Conservation (phyloP, 306 rosid genomes). For the Ormosia semicastrata region DNA sequence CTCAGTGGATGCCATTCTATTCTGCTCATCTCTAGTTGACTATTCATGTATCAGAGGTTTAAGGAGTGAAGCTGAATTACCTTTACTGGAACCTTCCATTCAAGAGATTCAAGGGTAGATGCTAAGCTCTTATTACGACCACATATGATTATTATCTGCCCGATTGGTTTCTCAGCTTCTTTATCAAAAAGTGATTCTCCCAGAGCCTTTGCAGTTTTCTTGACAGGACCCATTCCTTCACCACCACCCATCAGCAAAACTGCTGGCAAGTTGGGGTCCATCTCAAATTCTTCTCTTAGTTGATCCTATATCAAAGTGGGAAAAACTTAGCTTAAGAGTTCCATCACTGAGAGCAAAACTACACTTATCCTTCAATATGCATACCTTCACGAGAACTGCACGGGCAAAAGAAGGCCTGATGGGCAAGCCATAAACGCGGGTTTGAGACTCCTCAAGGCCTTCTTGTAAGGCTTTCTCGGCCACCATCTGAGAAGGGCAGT, state of each 20-base stretch:
- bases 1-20: constrained; percentile 6
- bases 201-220: constrained; percentile 93
- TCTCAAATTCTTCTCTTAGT: constrained; percentile 77
- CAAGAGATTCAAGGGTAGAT: constrained; percentile 57
- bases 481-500: constrained; percentile 87
- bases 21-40: neutral
- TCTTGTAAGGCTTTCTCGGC: constrained; percentile 75
- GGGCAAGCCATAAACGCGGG: constrained; percentile 77
- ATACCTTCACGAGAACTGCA: constrained; percentile 72
- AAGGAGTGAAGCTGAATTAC: constrained; percentile 40
- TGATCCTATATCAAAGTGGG: constrained; percentile 50
- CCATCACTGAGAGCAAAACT: neutral
- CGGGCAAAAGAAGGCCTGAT: constrained; percentile 94
- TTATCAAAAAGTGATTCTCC: constrained; percentile 69
- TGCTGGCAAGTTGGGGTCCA: constrained; percentile 84
- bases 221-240: constrained; percentile 99
- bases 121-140: constrained; percentile 78
- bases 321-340: neutral
- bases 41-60: neutral
- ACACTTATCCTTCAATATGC: neutral
- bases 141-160: constrained; percentile 77
- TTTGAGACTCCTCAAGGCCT: constrained; percentile 81
- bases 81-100: constrained; percentile 89
- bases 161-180: constrained; percentile 67
- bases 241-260: constrained; percentile 98